These are phyloP conservation scores for Chlamydomonas eustigma DNA, from an alignment of 139 green algal species.

Conservation along the genomic window DNA sequence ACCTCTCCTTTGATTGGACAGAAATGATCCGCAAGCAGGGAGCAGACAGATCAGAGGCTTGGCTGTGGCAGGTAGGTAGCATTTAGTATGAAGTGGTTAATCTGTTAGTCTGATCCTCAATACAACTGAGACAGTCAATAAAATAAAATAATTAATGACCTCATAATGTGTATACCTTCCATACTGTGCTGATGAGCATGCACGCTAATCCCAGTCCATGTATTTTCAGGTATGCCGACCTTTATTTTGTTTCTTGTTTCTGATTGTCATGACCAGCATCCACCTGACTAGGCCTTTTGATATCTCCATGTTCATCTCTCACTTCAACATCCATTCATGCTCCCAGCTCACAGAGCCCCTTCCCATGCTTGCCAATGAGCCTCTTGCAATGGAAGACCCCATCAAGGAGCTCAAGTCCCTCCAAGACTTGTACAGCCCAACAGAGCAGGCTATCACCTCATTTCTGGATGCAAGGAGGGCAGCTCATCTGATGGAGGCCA, in stretches of 20 bases:
- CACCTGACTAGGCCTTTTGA: no score
- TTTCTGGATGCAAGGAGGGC: not conserved
- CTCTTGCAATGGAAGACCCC: not conserved
- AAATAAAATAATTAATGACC: no score
- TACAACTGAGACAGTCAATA: no score
- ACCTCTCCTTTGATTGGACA: not conserved
- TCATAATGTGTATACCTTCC: no score
- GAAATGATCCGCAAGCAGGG: slow-evolving; percentile 5
- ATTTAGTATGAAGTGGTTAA: not conserved
- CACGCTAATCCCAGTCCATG: no score
- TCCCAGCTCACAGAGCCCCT: slow-evolving; percentile 4
- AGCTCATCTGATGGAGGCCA: not conserved
- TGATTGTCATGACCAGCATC: no score
- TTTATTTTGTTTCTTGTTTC: no score
- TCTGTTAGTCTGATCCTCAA: no score
- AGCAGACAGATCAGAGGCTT: not conserved
- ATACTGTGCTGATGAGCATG: no score
- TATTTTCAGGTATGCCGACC: no score
- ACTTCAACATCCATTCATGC: no score
- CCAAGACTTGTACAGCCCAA: not conserved
- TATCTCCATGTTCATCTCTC: no score
- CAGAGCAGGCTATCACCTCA: not conserved
- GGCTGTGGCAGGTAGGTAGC: slow-evolving; percentile 11
- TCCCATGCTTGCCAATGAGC: slow-evolving; percentile 2
- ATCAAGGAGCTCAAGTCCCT: not conserved